Percentiles rank a stretch among this genome's conserved stretches.
These are phyloP conservation scores for Cyclospora cayetanensis DNA, from an alignment of 169 alveolate species.

Conservation along the genomic window DNA sequence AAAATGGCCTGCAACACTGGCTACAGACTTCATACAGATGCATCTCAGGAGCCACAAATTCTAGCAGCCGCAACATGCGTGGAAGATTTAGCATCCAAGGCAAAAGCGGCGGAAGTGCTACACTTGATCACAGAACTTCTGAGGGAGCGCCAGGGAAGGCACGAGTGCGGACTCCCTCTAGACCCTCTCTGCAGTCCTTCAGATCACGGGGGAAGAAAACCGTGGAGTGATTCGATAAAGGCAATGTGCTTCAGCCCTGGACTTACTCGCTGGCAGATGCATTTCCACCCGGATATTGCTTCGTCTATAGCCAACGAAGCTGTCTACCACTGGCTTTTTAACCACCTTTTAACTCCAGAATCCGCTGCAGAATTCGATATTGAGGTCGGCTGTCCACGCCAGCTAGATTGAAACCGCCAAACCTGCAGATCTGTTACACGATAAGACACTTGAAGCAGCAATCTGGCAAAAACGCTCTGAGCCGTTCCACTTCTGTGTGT, in stretches of 20 bases:
- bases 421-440: no score
- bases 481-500: no score
- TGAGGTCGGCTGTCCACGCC: conserved; percentile 31
- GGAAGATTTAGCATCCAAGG: conserved; percentile 1
- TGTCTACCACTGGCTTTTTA: conserved; percentile 10
- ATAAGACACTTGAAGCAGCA: no score
- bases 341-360: conserved; percentile 33
- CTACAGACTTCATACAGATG: neutral
- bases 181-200: conserved; percentile 25
- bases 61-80: neutral
- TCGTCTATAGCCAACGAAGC: conserved; percentile 30
- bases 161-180: conserved; percentile 42
- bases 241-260: conserved; percentile 40
- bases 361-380: conserved; percentile 20
- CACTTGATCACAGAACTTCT: neutral
- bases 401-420: no score
- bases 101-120: conserved; percentile 8
- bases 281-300: conserved; percentile 33
- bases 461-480: no score
- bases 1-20: neutral
- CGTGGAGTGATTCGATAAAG: conserved; percentile 12
- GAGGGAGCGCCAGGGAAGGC: conserved; percentile 33
- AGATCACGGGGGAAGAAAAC: conserved; percentile 17
- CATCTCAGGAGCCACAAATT: neutral
- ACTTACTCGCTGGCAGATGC: conserved; percentile 31